Evolutionary conservation across 768 basidiomycete species (phyloP).

Genomic region (Leucosporidium creatinivorum): DNA sequence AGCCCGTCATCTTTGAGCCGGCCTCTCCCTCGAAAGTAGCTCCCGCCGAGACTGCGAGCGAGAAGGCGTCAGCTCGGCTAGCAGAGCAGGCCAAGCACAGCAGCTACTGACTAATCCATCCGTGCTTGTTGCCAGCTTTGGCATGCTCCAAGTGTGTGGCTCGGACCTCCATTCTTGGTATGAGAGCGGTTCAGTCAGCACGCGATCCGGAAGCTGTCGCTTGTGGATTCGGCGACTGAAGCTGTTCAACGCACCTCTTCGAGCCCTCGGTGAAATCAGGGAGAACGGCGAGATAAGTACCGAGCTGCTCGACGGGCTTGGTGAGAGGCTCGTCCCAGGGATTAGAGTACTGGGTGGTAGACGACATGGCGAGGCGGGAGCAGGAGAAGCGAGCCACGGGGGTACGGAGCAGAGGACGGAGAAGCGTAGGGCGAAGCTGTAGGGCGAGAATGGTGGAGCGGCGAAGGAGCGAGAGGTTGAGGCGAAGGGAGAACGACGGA

Average conservation of each 20-base stretch:
- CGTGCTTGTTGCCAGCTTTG: conserved; percentile 4
- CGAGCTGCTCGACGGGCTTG: conserved; percentile 11
- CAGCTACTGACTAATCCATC: conserved; percentile 14
- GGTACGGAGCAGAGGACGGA: not conserved
- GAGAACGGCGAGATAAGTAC: conserved; percentile 8
- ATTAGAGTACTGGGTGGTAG: not conserved
- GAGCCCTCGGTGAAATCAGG: conserved; percentile 15
- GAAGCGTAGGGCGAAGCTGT: not conserved
- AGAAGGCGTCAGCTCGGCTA: not conserved
- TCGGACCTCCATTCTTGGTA: conserved; percentile 16
- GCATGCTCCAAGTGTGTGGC: conserved; percentile 24
- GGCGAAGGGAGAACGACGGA: too few species aligned
- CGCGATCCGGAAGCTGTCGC: too few species aligned
- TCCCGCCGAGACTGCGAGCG: conserved; percentile 22
- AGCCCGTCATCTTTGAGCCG: conserved; percentile 18
- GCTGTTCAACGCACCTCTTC: conserved; percentile 8
- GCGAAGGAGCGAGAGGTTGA: too few species aligned
- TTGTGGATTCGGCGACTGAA: too few species aligned
- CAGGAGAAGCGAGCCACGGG: not conserved
- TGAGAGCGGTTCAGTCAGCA: not conserved
- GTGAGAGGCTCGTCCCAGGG: conserved; percentile 14
- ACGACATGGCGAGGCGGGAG: conserved; percentile 6
- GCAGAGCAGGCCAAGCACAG: not conserved
- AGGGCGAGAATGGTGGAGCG: too few species aligned
- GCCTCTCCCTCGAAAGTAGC: conserved; percentile 29